These are phyloP conservation scores for Nitzschia sp. DNA, from an alignment of 108 stramenopile species.

Conservation along the genomic window DNA sequence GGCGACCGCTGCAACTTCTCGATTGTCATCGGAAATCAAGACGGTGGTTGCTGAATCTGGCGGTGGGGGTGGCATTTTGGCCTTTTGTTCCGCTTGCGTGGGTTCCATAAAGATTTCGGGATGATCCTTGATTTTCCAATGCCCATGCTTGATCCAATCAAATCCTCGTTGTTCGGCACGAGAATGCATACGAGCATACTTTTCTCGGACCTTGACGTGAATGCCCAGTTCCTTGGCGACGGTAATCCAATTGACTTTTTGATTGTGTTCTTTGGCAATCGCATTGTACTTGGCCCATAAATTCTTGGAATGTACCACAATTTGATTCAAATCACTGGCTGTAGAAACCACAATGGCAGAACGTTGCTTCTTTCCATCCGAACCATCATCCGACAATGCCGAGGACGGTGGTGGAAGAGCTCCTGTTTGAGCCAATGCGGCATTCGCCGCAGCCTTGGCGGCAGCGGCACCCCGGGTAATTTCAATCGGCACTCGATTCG, in stretches of 20 bases:
- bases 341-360: constrained; percentile 80
- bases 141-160: constrained; percentile 55
- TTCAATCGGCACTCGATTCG: constrained; percentile 77
- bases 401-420: background rate
- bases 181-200: constrained; percentile 81
- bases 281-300: constrained; percentile 88
- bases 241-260: constrained; percentile 82
- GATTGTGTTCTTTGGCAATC: constrained; percentile 85
- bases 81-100: constrained; percentile 53
- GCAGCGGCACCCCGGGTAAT: constrained; percentile 63
- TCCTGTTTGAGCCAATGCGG: constrained; percentile 3
- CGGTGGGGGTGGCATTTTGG: constrained; percentile 54
- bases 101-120: constrained; percentile 74
- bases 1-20: background rate
- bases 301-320: constrained; percentile 80
- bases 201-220: constrained; percentile 87
- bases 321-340: constrained; percentile 69
- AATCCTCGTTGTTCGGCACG: constrained; percentile 78
- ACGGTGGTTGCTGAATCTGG: constrained; percentile 33
- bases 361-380: constrained; percentile 47
- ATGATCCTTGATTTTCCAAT: constrained; percentile 74
- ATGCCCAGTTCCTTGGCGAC: constrained; percentile 83
- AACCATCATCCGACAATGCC: background rate
- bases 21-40: constrained; percentile 29
- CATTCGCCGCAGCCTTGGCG: constrained; percentile 36